These are phyloP conservation scores for Pyricularia sp. DNA, from an alignment of 2,329 filamentous ascomycete genomes.

Conservation along the genomic window DNA sequence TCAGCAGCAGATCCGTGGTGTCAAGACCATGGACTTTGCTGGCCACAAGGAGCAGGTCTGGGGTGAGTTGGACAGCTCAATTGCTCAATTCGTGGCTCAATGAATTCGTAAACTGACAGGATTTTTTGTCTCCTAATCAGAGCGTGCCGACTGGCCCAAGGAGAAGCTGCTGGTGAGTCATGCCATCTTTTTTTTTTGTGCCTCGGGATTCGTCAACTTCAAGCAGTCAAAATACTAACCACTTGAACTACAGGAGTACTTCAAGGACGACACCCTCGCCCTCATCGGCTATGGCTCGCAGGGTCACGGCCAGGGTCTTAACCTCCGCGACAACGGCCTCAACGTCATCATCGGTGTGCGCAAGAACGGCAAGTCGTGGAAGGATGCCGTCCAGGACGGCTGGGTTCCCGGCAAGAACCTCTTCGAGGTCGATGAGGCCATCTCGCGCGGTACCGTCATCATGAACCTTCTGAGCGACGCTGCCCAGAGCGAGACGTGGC, in stretches of 20 bases:
- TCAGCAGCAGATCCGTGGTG: slow-evolving; percentile 64
- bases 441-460: slow-evolving; percentile 84
- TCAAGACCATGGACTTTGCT: slow-evolving; percentile 99
- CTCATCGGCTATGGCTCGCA: slow-evolving; percentile 98
- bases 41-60: slow-evolving; percentile 91
- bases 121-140: slow-evolving; percentile 32
- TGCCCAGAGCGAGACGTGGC: slow-evolving; percentile 98
- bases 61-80: slow-evolving; percentile 42
- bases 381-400: slow-evolving; percentile 92
- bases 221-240: background rate
- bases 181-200: slow-evolving; percentile 7
- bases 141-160: slow-evolving; percentile 96
- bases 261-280: slow-evolving; percentile 99
- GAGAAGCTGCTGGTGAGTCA: slow-evolving; percentile 89
- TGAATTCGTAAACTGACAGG: background rate
- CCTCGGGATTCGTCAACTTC: background rate
- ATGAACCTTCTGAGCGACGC: slow-evolving; percentile 99
- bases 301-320: slow-evolving; percentile 97
- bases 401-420: slow-evolving; percentile 99
- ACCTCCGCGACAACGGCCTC: slow-evolving; percentile 98
- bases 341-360: slow-evolving; percentile 99
- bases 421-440: slow-evolving; percentile 96
- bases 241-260: slow-evolving; percentile 65
- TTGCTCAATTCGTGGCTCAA: background rate
- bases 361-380: slow-evolving; percentile 97